These are phyloP conservation scores for Nemania sp. DNA, from an alignment of 2,329 filamentous ascomycete species.

Conservation along the genomic window DNA sequence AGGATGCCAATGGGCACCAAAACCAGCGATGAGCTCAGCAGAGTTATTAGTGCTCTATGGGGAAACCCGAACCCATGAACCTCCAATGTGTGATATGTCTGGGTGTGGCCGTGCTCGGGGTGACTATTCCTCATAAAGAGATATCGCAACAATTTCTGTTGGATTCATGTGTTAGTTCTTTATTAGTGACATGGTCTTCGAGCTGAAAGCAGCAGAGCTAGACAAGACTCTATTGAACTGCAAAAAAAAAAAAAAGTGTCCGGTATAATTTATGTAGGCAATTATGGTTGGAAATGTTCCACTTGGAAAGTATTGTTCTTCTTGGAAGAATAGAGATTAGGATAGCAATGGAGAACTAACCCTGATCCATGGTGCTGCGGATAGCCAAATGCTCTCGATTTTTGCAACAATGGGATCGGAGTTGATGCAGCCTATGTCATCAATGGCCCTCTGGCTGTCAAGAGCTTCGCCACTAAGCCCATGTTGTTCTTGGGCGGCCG, in stretches of 20 bases:
- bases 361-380: slow-evolving; percentile 6
- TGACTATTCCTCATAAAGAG: neutral
- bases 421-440: slow-evolving; percentile 24
- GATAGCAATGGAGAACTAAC: slow-evolving; percentile 10
- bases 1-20: slow-evolving; percentile 23
- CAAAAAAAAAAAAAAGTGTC: too few species aligned
- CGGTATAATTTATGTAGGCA: too few species aligned
- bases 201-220: too few species aligned
- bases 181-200: too few species aligned
- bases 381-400: slow-evolving; percentile 25
- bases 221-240: too few species aligned
- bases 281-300: too few species aligned
- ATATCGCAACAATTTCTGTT: neutral
- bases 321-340: neutral
- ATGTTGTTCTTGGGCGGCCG: neutral
- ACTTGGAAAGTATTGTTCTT: too few species aligned
- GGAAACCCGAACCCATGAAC: neutral
- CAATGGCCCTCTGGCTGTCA: slow-evolving; percentile 24
- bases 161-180: too few species aligned
- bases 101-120: neutral
- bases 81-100: neutral
- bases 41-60: neutral
- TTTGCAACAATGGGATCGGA: slow-evolving; percentile 23
- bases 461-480: slow-evolving; percentile 23
- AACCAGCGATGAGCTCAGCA: slow-evolving; percentile 13